phyloP scores from a whole-genome alignment of 257 asterid genomes.

The Solanum ossicruentum region DNA sequence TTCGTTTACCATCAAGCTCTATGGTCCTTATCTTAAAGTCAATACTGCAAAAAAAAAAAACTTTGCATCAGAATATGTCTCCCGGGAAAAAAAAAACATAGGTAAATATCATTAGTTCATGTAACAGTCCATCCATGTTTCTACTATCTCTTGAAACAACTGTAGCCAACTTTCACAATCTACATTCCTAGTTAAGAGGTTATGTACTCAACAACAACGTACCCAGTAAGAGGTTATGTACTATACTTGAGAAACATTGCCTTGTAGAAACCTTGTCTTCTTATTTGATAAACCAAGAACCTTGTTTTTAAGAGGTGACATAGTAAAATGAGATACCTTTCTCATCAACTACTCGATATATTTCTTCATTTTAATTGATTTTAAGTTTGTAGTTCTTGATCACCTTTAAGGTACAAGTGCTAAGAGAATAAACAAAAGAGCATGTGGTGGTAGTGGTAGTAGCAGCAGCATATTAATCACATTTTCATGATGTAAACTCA shows the following conservation, averaged over 20 bases:
- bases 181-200: neutral
- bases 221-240: neutral
- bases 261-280: neutral
- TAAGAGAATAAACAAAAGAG: neutral
- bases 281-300: neutral
- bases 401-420: neutral
- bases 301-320: neutral
- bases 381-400: neutral
- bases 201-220: neutral
- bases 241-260: neutral
- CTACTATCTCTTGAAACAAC: neutral
- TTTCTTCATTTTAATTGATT: neutral
- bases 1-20: constrained; percentile 56
- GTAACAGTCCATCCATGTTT: neutral
- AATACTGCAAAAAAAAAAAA: constrained; percentile 23
- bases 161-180: neutral
- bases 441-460: neutral
- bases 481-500: neutral
- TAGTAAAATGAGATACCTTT: neutral
- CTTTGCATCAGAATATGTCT: neutral
- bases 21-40: constrained; percentile 61
- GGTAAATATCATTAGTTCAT: neutral
- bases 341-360: neutral
- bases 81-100: neutral
- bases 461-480: neutral